Evolutionary conservation across 2,329 filamentous ascomycete genomes (phyloP), one percentile per base, ranked within the genome.

Genomic region (Hymenoscyphus occultus): DNA sequence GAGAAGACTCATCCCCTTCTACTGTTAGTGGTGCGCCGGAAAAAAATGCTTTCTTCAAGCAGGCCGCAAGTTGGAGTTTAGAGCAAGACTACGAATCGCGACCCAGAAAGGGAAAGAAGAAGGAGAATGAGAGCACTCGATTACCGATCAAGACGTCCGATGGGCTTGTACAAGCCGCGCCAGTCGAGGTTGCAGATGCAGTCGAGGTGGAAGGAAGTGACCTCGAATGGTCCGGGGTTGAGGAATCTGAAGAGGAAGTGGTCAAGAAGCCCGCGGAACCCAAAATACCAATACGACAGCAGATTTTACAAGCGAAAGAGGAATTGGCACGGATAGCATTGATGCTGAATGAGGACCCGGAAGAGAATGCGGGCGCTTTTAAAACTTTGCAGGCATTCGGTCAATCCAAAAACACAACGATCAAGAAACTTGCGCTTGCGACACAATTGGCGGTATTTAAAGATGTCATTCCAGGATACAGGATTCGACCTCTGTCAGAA

Each of bases 401-500:
- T 22, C 82, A 88, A 63, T 89, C 90, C 7, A 82, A 82, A 14
- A 87, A 93, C 68, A 77, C 85, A 14, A 88, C 90, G 1, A 88
- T 99, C 61, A 89, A 91, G 79, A 97, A 96, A 78, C 83, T 99
- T 67, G 89, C 91, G 6, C 80, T 99, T 69, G 91, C 89, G 59
- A 92, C 95, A 28, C 93, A 97, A 78, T 84, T 95, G 76, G 86
- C 93, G 0, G 87, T 98, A 13, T 99, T 94, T 82, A 97, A 94
- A 77, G 95, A 98, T 77, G 86, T 97, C 58, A 98, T 99, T 65
- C 95, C 95, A 0, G 95, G 95, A 28, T 99, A 99, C 77, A 86
- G 95, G 67, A 98, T 99, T 80, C 89, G 95, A 19, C 90, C 92
- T 1, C 80, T 92, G 3, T 82, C 84, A 0, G 92, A 96, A 66